Conservation (phyloP, 1,139 yeast genomes). For the Chernovozyma sophiae-reginae region DNA sequence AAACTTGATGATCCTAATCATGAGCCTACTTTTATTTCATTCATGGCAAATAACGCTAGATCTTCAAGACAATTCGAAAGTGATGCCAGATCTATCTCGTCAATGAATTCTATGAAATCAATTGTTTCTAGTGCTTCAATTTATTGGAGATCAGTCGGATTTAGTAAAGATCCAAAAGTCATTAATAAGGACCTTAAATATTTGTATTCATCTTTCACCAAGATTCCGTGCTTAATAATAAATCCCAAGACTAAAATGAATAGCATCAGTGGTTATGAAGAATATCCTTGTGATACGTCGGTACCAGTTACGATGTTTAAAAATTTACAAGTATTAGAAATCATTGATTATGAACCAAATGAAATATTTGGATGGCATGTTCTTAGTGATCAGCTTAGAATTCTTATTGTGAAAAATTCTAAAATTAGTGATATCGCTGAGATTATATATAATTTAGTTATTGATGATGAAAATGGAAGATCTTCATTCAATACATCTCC, state of each 20-base stretch:
- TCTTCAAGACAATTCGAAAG: conserved; percentile 45
- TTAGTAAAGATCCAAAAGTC: conserved; percentile 40
- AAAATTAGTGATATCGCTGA: conserved; percentile 51
- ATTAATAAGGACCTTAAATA: conserved; percentile 50
- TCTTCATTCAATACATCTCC: conserved; percentile 29
- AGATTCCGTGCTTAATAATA: conserved; percentile 58
- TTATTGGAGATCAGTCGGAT: conserved; percentile 38
- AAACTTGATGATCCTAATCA: conserved; percentile 56
- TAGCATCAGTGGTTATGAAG: conserved; percentile 59
- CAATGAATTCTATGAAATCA: conserved; percentile 60
- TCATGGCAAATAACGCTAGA: conserved; percentile 47
- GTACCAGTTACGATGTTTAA: conserved; percentile 60
- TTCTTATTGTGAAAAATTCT: conserved; percentile 49
- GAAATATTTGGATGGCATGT: conserved; percentile 65
- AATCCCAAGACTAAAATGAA: conserved; percentile 57
- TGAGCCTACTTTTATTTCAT: conserved; percentile 52
- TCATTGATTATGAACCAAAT: conserved; percentile 58
- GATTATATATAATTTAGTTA: conserved; percentile 44
- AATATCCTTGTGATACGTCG: conserved; percentile 67
- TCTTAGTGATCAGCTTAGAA: conserved; percentile 52
- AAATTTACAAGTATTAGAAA: conserved; percentile 58
- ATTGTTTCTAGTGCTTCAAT: conserved; percentile 44
- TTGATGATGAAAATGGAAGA: conserved; percentile 52
- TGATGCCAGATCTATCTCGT: conserved; percentile 58
- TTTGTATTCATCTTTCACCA: conserved; percentile 61